Evolutionary conservation across 177 flowering plant genomes (phyloP).

Genomic region (Tripterygium wilfordii): DNA sequence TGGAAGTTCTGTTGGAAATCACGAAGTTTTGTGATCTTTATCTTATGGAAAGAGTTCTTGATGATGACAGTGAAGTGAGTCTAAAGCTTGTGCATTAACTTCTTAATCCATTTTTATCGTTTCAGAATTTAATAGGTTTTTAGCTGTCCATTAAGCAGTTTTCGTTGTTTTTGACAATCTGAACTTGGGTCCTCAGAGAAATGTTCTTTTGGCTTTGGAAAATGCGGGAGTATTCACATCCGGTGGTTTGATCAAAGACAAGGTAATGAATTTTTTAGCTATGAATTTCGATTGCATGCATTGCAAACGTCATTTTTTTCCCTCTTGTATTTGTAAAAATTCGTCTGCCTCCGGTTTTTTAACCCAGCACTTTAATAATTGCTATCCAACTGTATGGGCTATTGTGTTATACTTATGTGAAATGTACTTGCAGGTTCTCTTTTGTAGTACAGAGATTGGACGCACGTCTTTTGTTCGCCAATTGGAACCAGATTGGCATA

Average conservation of each 20-base stretch:
- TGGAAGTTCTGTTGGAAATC: slow-evolving; percentile 85
- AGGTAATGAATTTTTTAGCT: slow-evolving; percentile 69
- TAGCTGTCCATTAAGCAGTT: neutral
- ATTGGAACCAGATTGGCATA: slow-evolving; percentile 98
- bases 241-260: slow-evolving; percentile 89
- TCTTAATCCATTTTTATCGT: too few relatives aligned
- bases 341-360: too few relatives aligned
- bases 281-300: too few relatives aligned
- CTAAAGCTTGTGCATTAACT: too few relatives aligned
- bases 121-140: too few relatives aligned
- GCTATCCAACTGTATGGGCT: too few relatives aligned
- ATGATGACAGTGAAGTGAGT: slow-evolving; percentile 87
- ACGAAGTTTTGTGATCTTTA: slow-evolving; percentile 94
- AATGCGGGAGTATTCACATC: slow-evolving; percentile 91
- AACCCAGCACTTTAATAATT: too few relatives aligned
- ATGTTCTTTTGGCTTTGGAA: slow-evolving; percentile 71
- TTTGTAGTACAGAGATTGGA: slow-evolving; percentile 91
- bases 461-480: slow-evolving; percentile 93
- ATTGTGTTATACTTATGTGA: neutral
- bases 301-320: too few relatives aligned
- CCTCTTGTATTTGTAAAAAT: too few relatives aligned
- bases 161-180: neutral
- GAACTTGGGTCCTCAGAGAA: slow-evolving; percentile 53
- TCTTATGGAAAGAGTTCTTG: slow-evolving; percentile 95
- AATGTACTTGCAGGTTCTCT: slow-evolving; percentile 69